phyloP scores from a whole-genome alignment of 2,329 filamentous ascomycete genomes.

The Alternaria conjuncta region DNA sequence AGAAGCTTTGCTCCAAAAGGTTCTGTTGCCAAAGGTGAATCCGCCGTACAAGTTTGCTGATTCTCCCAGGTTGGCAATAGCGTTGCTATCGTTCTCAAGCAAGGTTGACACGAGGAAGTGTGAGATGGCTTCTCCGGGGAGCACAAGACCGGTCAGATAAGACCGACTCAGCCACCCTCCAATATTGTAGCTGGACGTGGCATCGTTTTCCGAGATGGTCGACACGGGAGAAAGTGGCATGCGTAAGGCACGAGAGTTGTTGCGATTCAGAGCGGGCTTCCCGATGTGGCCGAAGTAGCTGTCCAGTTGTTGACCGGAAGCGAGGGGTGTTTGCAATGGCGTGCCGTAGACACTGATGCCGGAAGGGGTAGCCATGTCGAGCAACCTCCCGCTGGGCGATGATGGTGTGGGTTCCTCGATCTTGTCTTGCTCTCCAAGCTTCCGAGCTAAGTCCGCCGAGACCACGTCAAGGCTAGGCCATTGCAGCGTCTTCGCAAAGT shows the following conservation, averaged over 20 bases:
- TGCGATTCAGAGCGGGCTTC: constrained; percentile 32
- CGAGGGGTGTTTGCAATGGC: constrained; percentile 46
- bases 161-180: constrained; percentile 63
- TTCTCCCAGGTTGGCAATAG: constrained; percentile 57
- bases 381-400: constrained; percentile 29
- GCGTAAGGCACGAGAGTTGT: constrained; percentile 37
- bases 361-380: constrained; percentile 36
- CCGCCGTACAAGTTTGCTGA: constrained; percentile 62
- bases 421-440: constrained; percentile 36
- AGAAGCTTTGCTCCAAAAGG: constrained; percentile 65
- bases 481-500: constrained; percentile 58
- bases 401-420: constrained; percentile 17
- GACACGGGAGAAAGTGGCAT: constrained; percentile 38
- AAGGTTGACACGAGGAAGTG: constrained; percentile 63
- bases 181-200: constrained; percentile 35
- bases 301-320: constrained; percentile 32
- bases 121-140: constrained; percentile 61
- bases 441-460: constrained; percentile 46
- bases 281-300: constrained; percentile 46
- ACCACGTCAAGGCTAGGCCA: constrained; percentile 57
- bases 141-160: constrained; percentile 61
- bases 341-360: constrained; percentile 48
- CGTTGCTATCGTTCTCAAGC: constrained; percentile 61
- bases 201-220: constrained; percentile 13
- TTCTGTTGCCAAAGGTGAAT: constrained; percentile 57